phyloP scores from a whole-genome alignment of 495 filamentous ascomycete genomes.

The Neurospora pannonica region DNA sequence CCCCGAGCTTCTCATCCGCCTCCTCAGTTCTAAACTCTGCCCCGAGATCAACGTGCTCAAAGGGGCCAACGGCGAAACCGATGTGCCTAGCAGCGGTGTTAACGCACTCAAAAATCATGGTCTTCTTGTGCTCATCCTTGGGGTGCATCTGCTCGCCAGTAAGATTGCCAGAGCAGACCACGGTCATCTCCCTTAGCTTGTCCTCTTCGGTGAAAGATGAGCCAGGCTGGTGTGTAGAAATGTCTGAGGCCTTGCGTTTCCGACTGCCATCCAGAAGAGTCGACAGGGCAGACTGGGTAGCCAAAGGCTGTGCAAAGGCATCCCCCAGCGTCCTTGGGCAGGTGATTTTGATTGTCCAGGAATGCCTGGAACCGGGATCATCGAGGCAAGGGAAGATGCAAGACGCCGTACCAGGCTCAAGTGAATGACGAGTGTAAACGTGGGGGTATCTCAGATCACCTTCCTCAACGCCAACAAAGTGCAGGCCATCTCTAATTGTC shows the following conservation, averaged over 20 bases:
- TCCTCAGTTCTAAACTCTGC: slow-evolving; percentile 79
- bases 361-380: slow-evolving; percentile 64
- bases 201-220: slow-evolving; percentile 53
- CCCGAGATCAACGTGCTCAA: slow-evolving; percentile 80
- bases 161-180: slow-evolving; percentile 82
- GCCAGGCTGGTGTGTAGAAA: background rate
- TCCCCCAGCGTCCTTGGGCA: slow-evolving; percentile 79
- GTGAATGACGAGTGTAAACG: slow-evolving; percentile 74
- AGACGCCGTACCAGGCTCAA: slow-evolving; percentile 67
- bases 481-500: slow-evolving; percentile 71
- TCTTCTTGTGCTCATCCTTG: slow-evolving; percentile 67
- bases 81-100: slow-evolving; percentile 74
- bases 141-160: slow-evolving; percentile 70
- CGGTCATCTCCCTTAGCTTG: slow-evolving; percentile 72
- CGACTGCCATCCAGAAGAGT: slow-evolving; percentile 9
- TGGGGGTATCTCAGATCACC: slow-evolving; percentile 79
- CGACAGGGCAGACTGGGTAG: slow-evolving; percentile 16
- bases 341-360: slow-evolving; percentile 81
- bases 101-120: slow-evolving; percentile 65
- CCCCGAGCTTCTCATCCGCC: slow-evolving; percentile 79
- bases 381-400: slow-evolving; percentile 90
- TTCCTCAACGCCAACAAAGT: slow-evolving; percentile 77
- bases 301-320: slow-evolving; percentile 46
- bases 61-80: slow-evolving; percentile 86
- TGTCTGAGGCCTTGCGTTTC: slow-evolving; percentile 20